phyloP scores from a whole-genome alignment of 352 stramenopile genomes.

The Elongisporangium senticosum region DNA sequence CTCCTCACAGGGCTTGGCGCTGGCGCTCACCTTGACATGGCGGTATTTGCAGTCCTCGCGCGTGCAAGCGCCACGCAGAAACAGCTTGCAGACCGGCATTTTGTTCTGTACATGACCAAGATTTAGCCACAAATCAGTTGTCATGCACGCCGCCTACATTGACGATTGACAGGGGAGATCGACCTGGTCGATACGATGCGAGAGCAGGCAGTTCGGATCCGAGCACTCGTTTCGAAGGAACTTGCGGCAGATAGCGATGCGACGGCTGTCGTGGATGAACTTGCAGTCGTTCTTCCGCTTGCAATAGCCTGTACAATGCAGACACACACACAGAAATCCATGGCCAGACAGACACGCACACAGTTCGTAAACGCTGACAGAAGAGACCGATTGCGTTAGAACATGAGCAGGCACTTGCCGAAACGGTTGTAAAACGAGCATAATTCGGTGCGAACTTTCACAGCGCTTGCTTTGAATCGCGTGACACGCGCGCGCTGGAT shows the following conservation, averaged over 20 bases:
- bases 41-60: slow-evolving; percentile 73
- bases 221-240: slow-evolving; percentile 65
- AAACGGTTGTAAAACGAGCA: slow-evolving; percentile 83
- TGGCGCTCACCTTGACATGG: slow-evolving; percentile 75
- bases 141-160: neutral
- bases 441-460: slow-evolving; percentile 57
- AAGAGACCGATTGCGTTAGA: neutral
- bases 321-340: slow-evolving; percentile 1
- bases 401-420: slow-evolving; percentile 32
- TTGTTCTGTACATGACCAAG: slow-evolving; percentile 50
- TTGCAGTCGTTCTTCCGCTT: slow-evolving; percentile 76
- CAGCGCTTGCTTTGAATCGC: slow-evolving; percentile 22
- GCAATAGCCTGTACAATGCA: slow-evolving; percentile 51
- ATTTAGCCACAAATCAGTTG: neutral
- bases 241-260: slow-evolving; percentile 74
- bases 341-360: neutral
- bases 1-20: slow-evolving; percentile 49
- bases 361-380: neutral
- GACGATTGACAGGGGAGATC: neutral
- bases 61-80: slow-evolving; percentile 65
- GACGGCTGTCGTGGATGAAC: slow-evolving; percentile 82
- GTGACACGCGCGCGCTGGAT: slow-evolving; percentile 42
- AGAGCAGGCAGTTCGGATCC: slow-evolving; percentile 56
- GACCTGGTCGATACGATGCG: slow-evolving; percentile 74
- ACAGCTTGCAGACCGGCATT: slow-evolving; percentile 76